These are phyloP conservation scores for Ophiostoma sp. DNA, from an alignment of 2,329 filamentous ascomycete species.

Conservation along the genomic window DNA sequence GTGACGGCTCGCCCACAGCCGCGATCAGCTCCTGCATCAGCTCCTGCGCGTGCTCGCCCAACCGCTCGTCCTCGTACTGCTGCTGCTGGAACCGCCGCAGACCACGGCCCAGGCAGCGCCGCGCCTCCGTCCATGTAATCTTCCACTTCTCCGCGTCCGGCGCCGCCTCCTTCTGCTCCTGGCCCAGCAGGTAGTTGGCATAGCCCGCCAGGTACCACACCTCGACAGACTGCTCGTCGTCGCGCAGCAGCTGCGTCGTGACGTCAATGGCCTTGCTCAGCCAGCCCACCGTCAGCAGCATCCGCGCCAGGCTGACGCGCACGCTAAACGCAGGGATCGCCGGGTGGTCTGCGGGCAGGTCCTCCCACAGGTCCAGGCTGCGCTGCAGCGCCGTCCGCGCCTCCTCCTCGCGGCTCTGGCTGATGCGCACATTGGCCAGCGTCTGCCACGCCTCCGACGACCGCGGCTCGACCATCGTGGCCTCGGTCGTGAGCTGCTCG, in stretches of 20 bases:
- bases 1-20: conserved; percentile 57
- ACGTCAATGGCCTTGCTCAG: conserved; percentile 80
- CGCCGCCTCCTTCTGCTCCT: conserved; percentile 33
- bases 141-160: conserved; percentile 40
- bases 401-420: conserved; percentile 73
- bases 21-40: conserved; percentile 59
- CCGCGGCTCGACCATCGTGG: conserved; percentile 74
- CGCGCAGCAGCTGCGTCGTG: conserved; percentile 72
- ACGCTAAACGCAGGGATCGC: conserved; percentile 79
- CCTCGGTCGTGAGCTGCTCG: conserved; percentile 84
- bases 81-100: conserved; percentile 71
- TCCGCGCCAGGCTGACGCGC: conserved; percentile 72
- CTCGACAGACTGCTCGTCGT: conserved; percentile 93
- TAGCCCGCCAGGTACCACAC: conserved; percentile 96
- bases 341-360: conserved; percentile 65
- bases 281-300: conserved; percentile 87
- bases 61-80: conserved; percentile 78
- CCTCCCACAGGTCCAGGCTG: conserved; percentile 79
- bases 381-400: conserved; percentile 70
- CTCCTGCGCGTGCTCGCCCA: conserved; percentile 70
- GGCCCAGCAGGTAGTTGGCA: conserved; percentile 74
- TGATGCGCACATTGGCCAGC: conserved; percentile 87
- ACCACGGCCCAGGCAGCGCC: conserved; percentile 77
- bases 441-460: conserved; percentile 91
- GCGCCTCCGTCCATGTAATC: conserved; percentile 64